Evolutionary conservation across 768 basidiomycete species (phyloP).

Genomic region (Pleurotus sapidus): DNA sequence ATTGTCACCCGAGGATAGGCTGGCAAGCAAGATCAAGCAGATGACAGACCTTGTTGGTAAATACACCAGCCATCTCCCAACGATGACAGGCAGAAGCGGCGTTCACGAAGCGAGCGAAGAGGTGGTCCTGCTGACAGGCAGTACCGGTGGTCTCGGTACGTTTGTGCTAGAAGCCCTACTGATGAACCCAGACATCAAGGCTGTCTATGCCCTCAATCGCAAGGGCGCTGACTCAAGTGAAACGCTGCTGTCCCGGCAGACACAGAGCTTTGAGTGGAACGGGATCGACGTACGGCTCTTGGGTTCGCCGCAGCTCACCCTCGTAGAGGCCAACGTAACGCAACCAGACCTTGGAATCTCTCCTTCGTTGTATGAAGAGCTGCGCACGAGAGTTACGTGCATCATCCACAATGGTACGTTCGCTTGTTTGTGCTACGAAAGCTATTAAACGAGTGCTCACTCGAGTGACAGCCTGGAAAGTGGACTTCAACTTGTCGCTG

Average conservation of each 20-base stretch:
- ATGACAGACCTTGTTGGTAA: constrained; percentile 23
- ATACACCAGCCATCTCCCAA: constrained; percentile 17
- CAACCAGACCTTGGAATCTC: neutral
- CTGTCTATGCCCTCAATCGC: constrained; percentile 35
- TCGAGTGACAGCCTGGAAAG: constrained; percentile 32
- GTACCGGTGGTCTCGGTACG: constrained; percentile 32
- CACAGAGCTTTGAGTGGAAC: constrained; percentile 15
- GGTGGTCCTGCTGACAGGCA: constrained; percentile 32
- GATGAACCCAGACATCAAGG: constrained; percentile 17
- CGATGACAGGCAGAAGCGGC: neutral
- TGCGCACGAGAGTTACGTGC: constrained; percentile 24
- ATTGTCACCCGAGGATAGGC: neutral
- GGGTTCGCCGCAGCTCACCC: constrained; percentile 19
- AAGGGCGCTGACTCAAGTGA: neutral
- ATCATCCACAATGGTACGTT: constrained; percentile 36
- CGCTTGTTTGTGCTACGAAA: no score
- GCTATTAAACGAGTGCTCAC: neutral
- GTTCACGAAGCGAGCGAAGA: constrained; percentile 9
- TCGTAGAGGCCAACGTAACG: constrained; percentile 19
- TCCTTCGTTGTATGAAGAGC: constrained; percentile 9
- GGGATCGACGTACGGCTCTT: constrained; percentile 19
- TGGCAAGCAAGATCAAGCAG: neutral
- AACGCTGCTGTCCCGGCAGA: constrained; percentile 23
- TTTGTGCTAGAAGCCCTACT: constrained; percentile 29
- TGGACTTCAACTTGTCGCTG: constrained; percentile 44